Conservation (phyloP, 352 stramenopile species). For the Thalassiosira mediterranea region DNA sequence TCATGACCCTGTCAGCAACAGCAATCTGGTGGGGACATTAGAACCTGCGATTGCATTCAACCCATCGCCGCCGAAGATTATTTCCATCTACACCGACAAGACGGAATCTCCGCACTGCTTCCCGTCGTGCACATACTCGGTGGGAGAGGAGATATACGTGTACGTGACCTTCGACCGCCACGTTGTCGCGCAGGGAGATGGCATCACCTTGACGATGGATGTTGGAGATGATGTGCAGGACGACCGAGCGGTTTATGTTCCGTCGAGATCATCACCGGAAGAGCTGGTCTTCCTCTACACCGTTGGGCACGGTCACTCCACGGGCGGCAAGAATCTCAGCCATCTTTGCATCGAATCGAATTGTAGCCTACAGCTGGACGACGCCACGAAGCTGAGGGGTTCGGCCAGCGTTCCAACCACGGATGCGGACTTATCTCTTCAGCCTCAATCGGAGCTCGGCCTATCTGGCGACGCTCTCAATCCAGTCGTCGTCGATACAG, state of each 20-base stretch:
- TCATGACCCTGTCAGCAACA: constrained; percentile 20
- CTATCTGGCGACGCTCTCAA: constrained; percentile 37
- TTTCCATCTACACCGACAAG: constrained; percentile 54
- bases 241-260: constrained; percentile 30
- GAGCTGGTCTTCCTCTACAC: constrained; percentile 62
- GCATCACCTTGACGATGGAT: constrained; percentile 45
- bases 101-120: constrained; percentile 52
- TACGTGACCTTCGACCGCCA: constrained; percentile 51
- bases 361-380: constrained; percentile 36
- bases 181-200: constrained; percentile 37
- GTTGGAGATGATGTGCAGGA: constrained; percentile 29
- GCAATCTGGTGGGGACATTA: constrained; percentile 24
- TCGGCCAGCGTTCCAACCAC: constrained; percentile 44
- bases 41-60: constrained; percentile 37
- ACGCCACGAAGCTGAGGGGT: constrained; percentile 38
- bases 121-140: constrained; percentile 51
- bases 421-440: constrained; percentile 58
- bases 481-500: constrained; percentile 59
- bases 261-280: constrained; percentile 32
- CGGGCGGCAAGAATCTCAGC: constrained; percentile 44
- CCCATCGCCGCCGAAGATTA: constrained; percentile 35
- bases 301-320: constrained; percentile 50
- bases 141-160: constrained; percentile 65
- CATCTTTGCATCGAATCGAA: constrained; percentile 41
- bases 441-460: constrained; percentile 13